Percentiles rank a stretch among this genome's conserved stretches.
These are phyloP conservation scores for Ogataea sp. DNA, from an alignment of 805 yeast genomes.

Conservation along the genomic window DNA sequence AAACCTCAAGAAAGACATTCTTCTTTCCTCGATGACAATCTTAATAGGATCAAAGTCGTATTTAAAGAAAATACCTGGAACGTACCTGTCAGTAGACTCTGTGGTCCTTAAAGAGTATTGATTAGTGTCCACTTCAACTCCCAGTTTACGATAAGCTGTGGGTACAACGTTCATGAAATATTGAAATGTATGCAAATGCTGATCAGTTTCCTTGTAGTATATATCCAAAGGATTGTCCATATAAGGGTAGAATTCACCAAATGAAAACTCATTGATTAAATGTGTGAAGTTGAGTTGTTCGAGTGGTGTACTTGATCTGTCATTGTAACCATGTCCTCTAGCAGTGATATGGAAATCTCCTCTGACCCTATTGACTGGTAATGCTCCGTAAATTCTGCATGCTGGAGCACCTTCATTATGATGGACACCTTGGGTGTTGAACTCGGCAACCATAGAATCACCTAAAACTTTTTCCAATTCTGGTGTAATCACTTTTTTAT, in stretches of 20 bases:
- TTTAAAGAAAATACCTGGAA: slow-evolving; percentile 76
- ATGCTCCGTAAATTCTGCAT: slow-evolving; percentile 77
- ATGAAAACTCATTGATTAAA: slow-evolving; percentile 77
- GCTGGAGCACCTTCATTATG: slow-evolving; percentile 55
- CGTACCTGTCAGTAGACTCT: slow-evolving; percentile 17
- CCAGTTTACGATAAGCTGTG: slow-evolving; percentile 63
- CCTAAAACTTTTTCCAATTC: slow-evolving; percentile 60
- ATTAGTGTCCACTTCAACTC: slow-evolving; percentile 67
- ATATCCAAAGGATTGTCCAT: slow-evolving; percentile 83
- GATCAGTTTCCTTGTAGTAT: slow-evolving; percentile 50
- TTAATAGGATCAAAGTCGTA: slow-evolving; percentile 88
- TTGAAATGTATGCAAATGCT: slow-evolving; percentile 42
- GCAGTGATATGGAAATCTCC: slow-evolving; percentile 86
- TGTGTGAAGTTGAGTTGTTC: slow-evolving; percentile 73
- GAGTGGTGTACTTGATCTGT: slow-evolving; percentile 35
- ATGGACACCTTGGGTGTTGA: slow-evolving; percentile 34
- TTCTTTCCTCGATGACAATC: slow-evolving; percentile 56
- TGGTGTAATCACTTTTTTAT: slow-evolving; percentile 42
- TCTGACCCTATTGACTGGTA: slow-evolving; percentile 76
- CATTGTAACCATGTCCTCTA: slow-evolving; percentile 58
- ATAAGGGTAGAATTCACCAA: slow-evolving; percentile 84
- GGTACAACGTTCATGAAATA: slow-evolving; percentile 81
- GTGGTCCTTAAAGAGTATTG: slow-evolving; percentile 69
- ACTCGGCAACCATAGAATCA: slow-evolving; percentile 61
- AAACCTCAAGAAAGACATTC: slow-evolving; percentile 75